Evolutionary conservation across 495 filamentous ascomycete genomes (phyloP).

Genomic region (Durotheca rogersii): DNA sequence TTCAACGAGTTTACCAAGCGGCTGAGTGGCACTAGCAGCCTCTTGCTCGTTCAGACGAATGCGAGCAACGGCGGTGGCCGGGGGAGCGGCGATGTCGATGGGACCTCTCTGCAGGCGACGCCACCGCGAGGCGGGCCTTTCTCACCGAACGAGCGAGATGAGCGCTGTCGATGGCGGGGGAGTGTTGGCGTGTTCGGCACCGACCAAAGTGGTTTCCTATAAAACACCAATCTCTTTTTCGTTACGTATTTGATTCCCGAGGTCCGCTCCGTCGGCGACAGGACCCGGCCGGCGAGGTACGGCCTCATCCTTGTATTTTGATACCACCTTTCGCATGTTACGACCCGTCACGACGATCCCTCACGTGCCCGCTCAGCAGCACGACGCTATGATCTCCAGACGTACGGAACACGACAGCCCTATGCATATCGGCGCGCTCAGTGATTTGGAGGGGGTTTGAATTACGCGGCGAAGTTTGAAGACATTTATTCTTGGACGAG

Average conservation of each 20-base stretch:
- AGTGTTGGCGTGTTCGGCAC: conserved; percentile 34
- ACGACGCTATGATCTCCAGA: conserved; percentile 26
- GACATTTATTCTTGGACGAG: conserved; percentile 13
- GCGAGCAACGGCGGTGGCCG: conserved; percentile 47
- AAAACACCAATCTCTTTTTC: conserved; percentile 13
- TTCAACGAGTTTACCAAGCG: conserved; percentile 58
- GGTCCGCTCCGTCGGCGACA: conserved; percentile 12
- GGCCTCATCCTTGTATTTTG: conserved; percentile 27
- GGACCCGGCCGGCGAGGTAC: conserved; percentile 4
- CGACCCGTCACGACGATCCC: conserved; percentile 29
- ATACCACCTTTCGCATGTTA: conserved; percentile 32
- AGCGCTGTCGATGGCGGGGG: conserved; percentile 38
- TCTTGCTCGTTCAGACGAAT: conserved; percentile 57
- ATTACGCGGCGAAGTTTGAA: conserved; percentile 25
- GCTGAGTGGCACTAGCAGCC: conserved; percentile 52
- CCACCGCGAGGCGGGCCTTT: conserved; percentile 28
- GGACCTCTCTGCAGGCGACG: conserved; percentile 22
- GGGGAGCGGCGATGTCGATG: conserved; percentile 46
- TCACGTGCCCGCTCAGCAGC: conserved; percentile 10
- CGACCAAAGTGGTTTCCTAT: conserved; percentile 36
- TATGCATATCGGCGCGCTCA: conserved; percentile 28
- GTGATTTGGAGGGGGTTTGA: conserved; percentile 22
- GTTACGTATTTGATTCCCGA: conserved; percentile 25
- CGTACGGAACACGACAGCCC: conserved; percentile 29
- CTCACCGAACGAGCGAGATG: conserved; percentile 30